Evolutionary conservation across 2,329 filamentous ascomycete species (phyloP), one percentile per base, ranked within the genome.

Genomic region (Claviceps purpurea): DNA sequence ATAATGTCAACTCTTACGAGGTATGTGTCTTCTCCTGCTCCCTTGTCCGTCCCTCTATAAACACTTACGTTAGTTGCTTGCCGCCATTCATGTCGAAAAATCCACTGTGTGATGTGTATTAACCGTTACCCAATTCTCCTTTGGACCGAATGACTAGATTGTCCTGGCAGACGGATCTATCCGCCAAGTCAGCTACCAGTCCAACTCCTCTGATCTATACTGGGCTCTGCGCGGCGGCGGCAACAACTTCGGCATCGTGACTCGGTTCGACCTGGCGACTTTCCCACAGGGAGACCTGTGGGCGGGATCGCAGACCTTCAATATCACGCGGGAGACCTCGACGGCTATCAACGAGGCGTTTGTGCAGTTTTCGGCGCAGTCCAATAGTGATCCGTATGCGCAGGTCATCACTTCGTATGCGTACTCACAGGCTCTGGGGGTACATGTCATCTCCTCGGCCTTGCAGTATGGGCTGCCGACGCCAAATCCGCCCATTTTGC

Each of bases 211-310:
- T 0, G 77, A 81, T 51, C 66, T 82, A 1, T 81, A 75, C 63
- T 81, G 76, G 74, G 79, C 77, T 2, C 66, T 81, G 1, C 67
- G 70, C 40, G 76, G 77, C 18, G 75, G 77, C 2, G 75, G 77
- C 1, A 76, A 75, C 38, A 80, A 73, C 47, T 81, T 77, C 55
- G 78, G 73, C n/a, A 67, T 82, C 4, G 74, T 81, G 4, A 67
- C 71, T 10, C 73, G 73, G 10, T 70, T 81, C 61, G 66, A 71
- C 22, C 59, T 75, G 14, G 61, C 61, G 13, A 68, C 69, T 0
- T 65, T 68, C 46, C 60, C 64, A 1, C 65, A 64, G 14, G 66
- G 64, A 13, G 37, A 62, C 2, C 61, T 74, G 49, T 71, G 68
- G 65, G 70, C 68, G 38, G 68, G 69, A 3, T 5, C 40, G 11